A percentile compares a stretch with the other conserved stretches of the same genome.
These are phyloP conservation scores for Halocafeteria seosinensis DNA, from an alignment of 108 stramenopile genomes.

Conservation along the genomic window DNA sequence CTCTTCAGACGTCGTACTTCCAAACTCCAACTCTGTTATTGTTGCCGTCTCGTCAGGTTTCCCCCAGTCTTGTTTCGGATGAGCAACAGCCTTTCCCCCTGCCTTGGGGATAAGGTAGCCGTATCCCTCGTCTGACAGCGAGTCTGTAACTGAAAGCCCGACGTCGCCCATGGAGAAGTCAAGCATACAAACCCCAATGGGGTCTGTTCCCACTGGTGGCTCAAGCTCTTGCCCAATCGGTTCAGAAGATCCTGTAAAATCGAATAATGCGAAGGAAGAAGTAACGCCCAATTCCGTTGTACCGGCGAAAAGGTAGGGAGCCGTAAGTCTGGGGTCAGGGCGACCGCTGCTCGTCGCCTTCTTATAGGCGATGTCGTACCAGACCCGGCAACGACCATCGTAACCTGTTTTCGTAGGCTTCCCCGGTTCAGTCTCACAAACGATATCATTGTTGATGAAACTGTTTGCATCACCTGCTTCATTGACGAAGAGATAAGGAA, in stretches of 20 bases:
- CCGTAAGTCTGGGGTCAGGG: no score
- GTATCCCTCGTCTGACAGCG: background rate
- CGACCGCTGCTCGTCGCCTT: background rate
- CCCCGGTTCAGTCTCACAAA: background rate
- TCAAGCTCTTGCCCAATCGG: background rate
- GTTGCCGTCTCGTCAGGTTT: background rate
- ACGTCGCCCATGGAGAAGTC: background rate
- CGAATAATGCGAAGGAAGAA: background rate
- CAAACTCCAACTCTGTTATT: background rate
- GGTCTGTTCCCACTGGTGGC: background rate
- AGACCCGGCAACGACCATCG: background rate
- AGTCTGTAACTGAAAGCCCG: background rate
- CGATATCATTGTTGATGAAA: background rate
- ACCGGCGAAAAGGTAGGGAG: background rate
- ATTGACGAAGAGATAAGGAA: background rate
- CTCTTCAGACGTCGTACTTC: background rate
- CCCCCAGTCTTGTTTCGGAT: background rate
- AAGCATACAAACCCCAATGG: background rate
- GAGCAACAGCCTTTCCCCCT: background rate
- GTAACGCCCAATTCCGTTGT: background rate
- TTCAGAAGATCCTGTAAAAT: background rate
- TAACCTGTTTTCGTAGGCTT: constrained; percentile 1
- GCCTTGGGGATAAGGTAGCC: background rate
- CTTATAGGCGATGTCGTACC: background rate
- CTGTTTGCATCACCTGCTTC: background rate